phyloP scores from a whole-genome alignment of 2,329 filamentous ascomycete species.

The Xylaria sp. region DNA sequence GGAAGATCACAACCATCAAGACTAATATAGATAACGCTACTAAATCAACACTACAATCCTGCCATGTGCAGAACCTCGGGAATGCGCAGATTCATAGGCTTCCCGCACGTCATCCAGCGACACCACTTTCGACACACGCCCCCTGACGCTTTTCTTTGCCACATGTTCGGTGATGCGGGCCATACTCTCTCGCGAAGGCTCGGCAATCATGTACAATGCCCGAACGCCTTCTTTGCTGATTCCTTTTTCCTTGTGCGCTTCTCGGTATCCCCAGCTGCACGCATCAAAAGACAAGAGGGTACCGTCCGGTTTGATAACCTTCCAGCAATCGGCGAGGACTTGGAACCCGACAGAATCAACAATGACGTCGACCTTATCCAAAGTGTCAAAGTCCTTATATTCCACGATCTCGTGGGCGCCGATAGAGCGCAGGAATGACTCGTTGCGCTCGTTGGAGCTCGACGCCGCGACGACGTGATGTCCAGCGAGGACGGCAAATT shows the following conservation, averaged over 20 bases:
- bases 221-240: neutral
- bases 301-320: neutral
- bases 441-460: neutral
- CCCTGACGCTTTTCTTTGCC: neutral
- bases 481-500: neutral
- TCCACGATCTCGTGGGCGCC: neutral
- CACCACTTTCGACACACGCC: neutral
- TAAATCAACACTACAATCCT: neutral
- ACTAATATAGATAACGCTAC: neutral
- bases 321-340: neutral
- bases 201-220: neutral
- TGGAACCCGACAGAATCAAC: neutral
- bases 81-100: constrained; percentile 3
- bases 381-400: neutral
- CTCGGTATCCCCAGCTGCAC: neutral
- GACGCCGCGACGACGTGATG: neutral
- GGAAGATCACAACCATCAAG: neutral
- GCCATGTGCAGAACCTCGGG: neutral
- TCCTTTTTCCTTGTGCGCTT: neutral
- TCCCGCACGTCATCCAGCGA: neutral
- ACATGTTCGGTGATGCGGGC: neutral
- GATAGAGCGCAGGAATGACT: neutral
- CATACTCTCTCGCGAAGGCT: constrained; percentile 5
- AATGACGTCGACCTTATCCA: neutral
- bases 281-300: neutral